Base-by-base conservation (phyloP, 768 basidiomycete genomes). In the Pholiota microspora region DNA sequence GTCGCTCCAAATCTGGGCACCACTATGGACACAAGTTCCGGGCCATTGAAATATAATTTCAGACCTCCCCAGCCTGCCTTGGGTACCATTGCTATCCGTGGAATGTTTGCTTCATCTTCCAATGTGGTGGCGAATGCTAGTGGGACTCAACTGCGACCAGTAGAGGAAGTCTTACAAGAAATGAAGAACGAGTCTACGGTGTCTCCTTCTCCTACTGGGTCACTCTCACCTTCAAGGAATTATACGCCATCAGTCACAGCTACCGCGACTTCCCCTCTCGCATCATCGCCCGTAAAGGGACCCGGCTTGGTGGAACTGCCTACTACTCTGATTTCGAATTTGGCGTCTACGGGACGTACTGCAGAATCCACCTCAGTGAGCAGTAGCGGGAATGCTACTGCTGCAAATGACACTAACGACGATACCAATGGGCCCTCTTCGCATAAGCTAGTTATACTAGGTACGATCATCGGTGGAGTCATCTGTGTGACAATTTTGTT, bases 391-490 rank as follows among this genome's bases (percentile, higher is more conserved):
- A 35, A n/a, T n/a, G 15, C 28, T 15, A 21, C 25, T 27, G 24
- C 55, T 18, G 47, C 35, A 25, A 46, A 45, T 25, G 31, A n/a
- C 31, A 24, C 24, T 13, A 25, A 3, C 9, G 16, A 16, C 35
- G 18, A 25, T 10, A 25, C 7, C 16, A 15, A 13, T 46, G 45
- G 12, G 23, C 16, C 29, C 4, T 27, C 58, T 21, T 55, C 61
- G 12, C 48, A 47, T 25, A 31, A 42, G 18, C 29, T 60, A n/a
- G 28, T 66, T 49, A 50, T 60, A 28, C 51, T 66, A 9, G 65
- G 59, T 1, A 45, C 58, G 24, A 48, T 64, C 23, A 56, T 64
- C 32, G 65, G 62, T 18, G 58, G 58, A 8, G 59, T 67, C 5
- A 36, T 63, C 24, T 54, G 57, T 34, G 55, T 67, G 29, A 57